A percentile compares a stretch with the other conserved stretches of the same genome.
These are phyloP conservation scores for Volvox africanus DNA, from an alignment of 139 green algal genomes.

Conservation along the genomic window DNA sequence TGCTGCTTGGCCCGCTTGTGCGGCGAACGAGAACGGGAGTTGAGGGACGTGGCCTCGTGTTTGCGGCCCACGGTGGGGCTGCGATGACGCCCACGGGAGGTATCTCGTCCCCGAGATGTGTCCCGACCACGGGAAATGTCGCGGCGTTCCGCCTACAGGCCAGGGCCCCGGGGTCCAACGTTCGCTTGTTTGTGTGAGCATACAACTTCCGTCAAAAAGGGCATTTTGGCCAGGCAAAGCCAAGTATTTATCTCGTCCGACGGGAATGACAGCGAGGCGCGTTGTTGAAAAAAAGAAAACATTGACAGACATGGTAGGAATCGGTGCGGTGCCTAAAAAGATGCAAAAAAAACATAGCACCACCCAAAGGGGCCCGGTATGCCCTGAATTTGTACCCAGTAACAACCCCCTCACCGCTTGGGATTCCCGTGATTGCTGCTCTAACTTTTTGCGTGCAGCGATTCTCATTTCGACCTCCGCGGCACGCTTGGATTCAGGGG, in stretches of 20 bases:
- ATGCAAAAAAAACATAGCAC: too few relatives aligned
- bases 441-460: slow-evolving; percentile 27
- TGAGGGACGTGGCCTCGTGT: background rate
- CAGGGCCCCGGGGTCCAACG: too few relatives aligned
- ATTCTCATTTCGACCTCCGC: background rate
- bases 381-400: too few relatives aligned
- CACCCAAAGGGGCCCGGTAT: too few relatives aligned
- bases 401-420: slow-evolving; percentile 37
- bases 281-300: too few relatives aligned
- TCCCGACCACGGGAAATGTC: slow-evolving; percentile 24
- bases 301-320: too few relatives aligned
- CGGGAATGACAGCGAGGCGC: too few relatives aligned
- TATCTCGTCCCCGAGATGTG: slow-evolving; percentile 31
- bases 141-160: slow-evolving; percentile 5
- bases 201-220: too few relatives aligned
- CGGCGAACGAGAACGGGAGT: slow-evolving; percentile 32
- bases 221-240: too few relatives aligned
- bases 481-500: background rate
- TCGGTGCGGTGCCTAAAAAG: too few relatives aligned
- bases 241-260: too few relatives aligned
- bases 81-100: slow-evolving; percentile 26
- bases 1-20: slow-evolving; percentile 37
- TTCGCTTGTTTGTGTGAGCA: too few relatives aligned
- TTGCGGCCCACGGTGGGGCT: slow-evolving; percentile 30
- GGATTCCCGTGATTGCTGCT: slow-evolving; percentile 5